Conservation (phyloP, 2,329 filamentous ascomycete species). For the Xylaria arbuscula region DNA sequence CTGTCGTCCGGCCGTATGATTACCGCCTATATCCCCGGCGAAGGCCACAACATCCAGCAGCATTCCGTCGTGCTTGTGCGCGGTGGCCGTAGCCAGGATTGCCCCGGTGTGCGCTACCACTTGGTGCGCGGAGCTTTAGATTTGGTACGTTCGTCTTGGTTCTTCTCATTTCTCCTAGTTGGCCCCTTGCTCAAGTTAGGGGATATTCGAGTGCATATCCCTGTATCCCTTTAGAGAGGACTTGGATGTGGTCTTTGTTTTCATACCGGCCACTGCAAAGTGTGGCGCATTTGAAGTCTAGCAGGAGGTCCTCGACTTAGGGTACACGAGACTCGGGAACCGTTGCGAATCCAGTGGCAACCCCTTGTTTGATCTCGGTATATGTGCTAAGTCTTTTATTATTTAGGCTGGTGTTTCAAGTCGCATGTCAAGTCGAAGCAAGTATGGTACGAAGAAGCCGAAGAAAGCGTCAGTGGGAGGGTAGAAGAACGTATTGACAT, state of each 20-base stretch:
- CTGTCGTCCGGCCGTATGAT: slow-evolving; percentile 88
- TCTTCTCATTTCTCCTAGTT: slow-evolving; percentile 4
- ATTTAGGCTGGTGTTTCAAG: slow-evolving; percentile 87
- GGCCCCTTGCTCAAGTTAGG: background rate
- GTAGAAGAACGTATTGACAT: slow-evolving; percentile 17
- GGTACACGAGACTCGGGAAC: background rate
- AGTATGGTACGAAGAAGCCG: slow-evolving; percentile 99
- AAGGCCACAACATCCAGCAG: slow-evolving; percentile 99
- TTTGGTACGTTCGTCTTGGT: slow-evolving; percentile 73
- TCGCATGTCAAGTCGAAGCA: slow-evolving; percentile 85
- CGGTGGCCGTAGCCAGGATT: slow-evolving; percentile 94
- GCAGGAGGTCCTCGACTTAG: background rate
- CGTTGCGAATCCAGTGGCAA: background rate
- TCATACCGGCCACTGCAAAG: background rate
- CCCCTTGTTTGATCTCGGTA: no score
- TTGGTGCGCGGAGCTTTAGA: slow-evolving; percentile 91
- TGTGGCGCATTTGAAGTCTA: background rate
- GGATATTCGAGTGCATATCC: background rate
- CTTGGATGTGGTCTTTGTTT: background rate
- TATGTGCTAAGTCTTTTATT: slow-evolving; percentile 44
- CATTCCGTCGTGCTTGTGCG: slow-evolving; percentile 97
- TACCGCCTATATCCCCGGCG: slow-evolving; percentile 94
- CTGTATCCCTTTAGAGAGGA: background rate
- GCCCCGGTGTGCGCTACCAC: slow-evolving; percentile 97
- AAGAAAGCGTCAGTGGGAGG: slow-evolving; percentile 76